Percentiles rank a stretch among this genome's conserved stretches.
Conservation (phyloP, 495 filamentous ascomycete species). For the Neurospora terricola region DNA sequence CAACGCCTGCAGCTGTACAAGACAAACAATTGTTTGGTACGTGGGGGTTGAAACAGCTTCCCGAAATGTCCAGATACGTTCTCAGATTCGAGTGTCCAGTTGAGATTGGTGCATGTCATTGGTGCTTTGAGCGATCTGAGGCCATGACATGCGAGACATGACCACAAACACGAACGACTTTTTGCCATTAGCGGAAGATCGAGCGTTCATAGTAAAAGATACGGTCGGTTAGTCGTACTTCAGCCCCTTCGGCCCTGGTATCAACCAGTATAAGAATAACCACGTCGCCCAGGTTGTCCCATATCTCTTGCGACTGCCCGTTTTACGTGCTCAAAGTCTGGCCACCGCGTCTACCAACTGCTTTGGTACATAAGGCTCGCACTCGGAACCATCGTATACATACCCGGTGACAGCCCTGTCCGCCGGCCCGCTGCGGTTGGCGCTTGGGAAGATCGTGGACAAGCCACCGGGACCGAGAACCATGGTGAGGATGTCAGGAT, state of each 20-base stretch:
- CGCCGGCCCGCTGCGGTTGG: neutral
- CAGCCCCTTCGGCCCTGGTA: neutral
- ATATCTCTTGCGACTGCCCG: neutral
- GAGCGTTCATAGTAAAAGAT: neutral
- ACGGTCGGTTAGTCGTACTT: neutral
- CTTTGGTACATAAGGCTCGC: neutral
- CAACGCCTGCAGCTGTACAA: neutral
- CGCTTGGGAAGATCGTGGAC: neutral
- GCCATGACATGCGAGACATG: neutral
- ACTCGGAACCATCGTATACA: neutral
- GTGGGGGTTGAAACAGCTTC: neutral
- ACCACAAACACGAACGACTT: neutral
- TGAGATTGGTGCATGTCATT: neutral
- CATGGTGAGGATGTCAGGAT: neutral
- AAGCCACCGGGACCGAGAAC: neutral
- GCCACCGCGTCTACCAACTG: neutral
- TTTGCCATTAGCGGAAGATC: neutral
- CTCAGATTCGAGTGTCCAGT: neutral
- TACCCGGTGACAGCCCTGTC: neutral
- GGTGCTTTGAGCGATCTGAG: neutral
- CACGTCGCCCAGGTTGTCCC: neutral
- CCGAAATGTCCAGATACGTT: neutral
- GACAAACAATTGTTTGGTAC: neutral
- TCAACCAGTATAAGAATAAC: neutral
- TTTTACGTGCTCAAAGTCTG: neutral